A percentile compares a stretch with the other conserved stretches of the same genome.
Conservation (phyloP, 2,329 filamentous ascomycete species). For the Penicillium sp. region DNA sequence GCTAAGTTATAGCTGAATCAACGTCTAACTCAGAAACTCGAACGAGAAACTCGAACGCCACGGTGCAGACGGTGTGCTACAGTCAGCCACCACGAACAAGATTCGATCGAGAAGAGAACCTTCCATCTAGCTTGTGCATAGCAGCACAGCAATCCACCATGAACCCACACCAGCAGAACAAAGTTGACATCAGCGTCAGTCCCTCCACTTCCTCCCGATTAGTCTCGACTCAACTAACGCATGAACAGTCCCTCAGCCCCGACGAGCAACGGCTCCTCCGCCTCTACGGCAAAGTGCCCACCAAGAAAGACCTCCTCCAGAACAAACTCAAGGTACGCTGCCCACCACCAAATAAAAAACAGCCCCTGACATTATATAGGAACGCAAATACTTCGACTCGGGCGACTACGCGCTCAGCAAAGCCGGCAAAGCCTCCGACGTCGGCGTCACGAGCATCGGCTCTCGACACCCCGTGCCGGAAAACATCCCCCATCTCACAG, state of each 20-base stretch:
- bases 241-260: constrained; percentile 72
- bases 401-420: constrained; percentile 96
- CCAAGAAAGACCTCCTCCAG: constrained; percentile 91
- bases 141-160: constrained; percentile 48
- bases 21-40: not conserved
- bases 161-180: constrained; percentile 98
- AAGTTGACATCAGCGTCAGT: constrained; percentile 89
- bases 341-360: not conserved
- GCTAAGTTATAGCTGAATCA: no score
- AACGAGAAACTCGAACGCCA: no score
- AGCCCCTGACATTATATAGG: constrained; percentile 41
- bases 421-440: constrained; percentile 91
- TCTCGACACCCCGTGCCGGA: constrained; percentile 92
- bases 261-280: constrained; percentile 97
- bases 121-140: not conserved
- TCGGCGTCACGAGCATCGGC: constrained; percentile 89
- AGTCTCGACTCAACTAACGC: not conserved
- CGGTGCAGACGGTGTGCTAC: no score
- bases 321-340: constrained; percentile 79
- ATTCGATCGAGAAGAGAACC: not conserved
- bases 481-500: constrained; percentile 86
- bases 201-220: constrained; percentile 3
- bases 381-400: constrained; percentile 97
- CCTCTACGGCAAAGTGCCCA: constrained; percentile 95
- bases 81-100: not conserved